phyloP scores from a whole-genome alignment of 768 basidiomycete genomes.

The Lactarius sanguifluus region DNA sequence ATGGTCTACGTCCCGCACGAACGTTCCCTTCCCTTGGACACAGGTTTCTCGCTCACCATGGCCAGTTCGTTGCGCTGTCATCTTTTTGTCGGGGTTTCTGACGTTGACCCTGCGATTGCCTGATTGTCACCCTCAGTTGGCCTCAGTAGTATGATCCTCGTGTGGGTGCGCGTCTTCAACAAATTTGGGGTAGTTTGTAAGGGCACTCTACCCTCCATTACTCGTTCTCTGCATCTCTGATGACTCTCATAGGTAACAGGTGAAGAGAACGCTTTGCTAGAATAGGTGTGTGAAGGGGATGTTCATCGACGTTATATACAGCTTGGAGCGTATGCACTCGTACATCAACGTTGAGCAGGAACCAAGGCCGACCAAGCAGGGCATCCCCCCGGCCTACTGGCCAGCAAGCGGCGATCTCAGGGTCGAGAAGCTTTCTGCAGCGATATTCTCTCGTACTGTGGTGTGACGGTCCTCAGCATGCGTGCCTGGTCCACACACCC shows the following conservation, averaged over 20 bases:
- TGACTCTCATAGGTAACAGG: slow-evolving; percentile 34
- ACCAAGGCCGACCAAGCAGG: too few species aligned
- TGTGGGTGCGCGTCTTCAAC: slow-evolving; percentile 47
- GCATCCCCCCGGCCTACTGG: too few species aligned
- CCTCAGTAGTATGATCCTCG: slow-evolving; percentile 54
- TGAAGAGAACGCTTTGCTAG: slow-evolving; percentile 30
- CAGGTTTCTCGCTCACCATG: slow-evolving; percentile 45
- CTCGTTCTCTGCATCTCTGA: not conserved
- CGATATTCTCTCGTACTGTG: slow-evolving; percentile 42
- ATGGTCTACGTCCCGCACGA: slow-evolving; percentile 47
- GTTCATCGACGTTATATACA: slow-evolving; percentile 24
- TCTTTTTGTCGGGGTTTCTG: not conserved
- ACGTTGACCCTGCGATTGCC: not conserved
- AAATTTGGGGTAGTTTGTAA: slow-evolving; percentile 46
- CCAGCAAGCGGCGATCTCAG: slow-evolving; percentile 35
- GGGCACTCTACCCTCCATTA: slow-evolving; percentile 37
- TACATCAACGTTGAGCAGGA: slow-evolving; percentile 56
- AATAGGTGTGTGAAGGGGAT: slow-evolving; percentile 1
- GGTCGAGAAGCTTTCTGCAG: slow-evolving; percentile 53
- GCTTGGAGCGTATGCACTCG: slow-evolving; percentile 52
- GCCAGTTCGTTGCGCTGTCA: slow-evolving; percentile 36
- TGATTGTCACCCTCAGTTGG: slow-evolving; percentile 38
- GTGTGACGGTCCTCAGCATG: slow-evolving; percentile 35
- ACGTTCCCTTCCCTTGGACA: slow-evolving; percentile 38
- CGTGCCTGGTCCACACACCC: slow-evolving; percentile 42